These are phyloP conservation scores for Cladobotryum mycophilum DNA, from an alignment of 2,329 filamentous ascomycete species.

Conservation along the genomic window DNA sequence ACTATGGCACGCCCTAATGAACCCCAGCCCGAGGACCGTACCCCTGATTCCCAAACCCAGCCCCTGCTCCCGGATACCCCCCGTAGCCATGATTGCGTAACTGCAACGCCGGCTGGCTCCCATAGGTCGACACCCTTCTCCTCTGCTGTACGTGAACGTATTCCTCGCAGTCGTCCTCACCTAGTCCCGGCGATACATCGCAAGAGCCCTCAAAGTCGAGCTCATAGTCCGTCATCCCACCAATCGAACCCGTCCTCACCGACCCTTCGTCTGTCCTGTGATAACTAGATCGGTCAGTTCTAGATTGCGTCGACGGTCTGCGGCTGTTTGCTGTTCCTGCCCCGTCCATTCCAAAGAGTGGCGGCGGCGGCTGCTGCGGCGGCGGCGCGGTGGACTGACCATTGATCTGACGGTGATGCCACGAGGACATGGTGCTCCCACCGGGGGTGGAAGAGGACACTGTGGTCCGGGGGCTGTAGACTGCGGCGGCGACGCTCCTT, in stretches of 20 bases:
- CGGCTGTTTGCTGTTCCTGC: not conserved
- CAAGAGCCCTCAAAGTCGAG: not conserved
- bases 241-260: not conserved
- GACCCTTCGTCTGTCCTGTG: not conserved
- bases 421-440: no score
- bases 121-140: not conserved
- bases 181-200: not conserved
- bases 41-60: not conserved
- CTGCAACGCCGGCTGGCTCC: constrained; percentile 6
- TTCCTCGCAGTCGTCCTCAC: not conserved
- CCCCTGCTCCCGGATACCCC: not conserved
- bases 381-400: not conserved
- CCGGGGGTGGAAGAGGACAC: no score
- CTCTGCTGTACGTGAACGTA: constrained; percentile 3
- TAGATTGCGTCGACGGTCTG: not conserved
- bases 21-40: not conserved
- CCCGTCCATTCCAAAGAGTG: constrained; percentile 2
- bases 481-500: not conserved
- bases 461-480: no score
- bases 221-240: not conserved
- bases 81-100: not conserved
- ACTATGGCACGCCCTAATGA: not conserved
- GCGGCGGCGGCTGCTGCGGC: not conserved
- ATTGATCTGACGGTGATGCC: not conserved
- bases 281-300: not conserved